Base-by-base conservation (phyloP, 2,329 filamentous ascomycete genomes). In the Atkinsonella hypoxylon region DNA sequence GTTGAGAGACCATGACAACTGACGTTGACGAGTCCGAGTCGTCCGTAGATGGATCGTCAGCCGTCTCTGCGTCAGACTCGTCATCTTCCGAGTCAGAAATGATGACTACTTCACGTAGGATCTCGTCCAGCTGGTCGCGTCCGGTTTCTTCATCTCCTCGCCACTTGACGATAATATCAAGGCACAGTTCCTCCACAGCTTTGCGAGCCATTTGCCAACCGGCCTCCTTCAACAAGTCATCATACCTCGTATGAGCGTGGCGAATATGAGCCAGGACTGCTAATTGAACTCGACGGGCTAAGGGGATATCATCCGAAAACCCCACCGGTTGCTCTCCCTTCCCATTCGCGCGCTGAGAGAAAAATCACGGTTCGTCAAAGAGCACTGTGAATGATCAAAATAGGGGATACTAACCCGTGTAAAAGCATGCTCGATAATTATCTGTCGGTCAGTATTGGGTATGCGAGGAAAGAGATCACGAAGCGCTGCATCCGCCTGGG, bases 161-260 rank as follows among this genome's bases (percentile, higher is more conserved):
- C 81, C 81, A 85, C 76, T 83, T 83, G 70, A 83, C 76, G 63
- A 85, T 76, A 49, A 80, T 70, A 56, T 83, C 81, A 44, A 84
- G 68, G 55, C 81, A 84, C 13, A 80, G 67, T 32, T 72, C 65
- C 57, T 83, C 78, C 43, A 83, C 79, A 40, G 74, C 73, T 65
- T 76, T 82, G 54, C 81, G 72, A 48, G 81, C 79, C 59, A 78
- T 79, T 47, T 70, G 67, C 71, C 78, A 83, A 17, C 66, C 70
- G 5, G 77, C 78, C 58, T 83, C 77, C 58, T 64, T 74, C 15
- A 83, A 67, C 17, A 84, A 67, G 51, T 75, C 63, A 59, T 85
- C 81, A 66, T 85, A 85, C 57, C 78, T 73, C 6, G 81, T 85
- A 58, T 83, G 79, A n/a, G 65, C 79, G 59, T 85, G 81, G 41